These are phyloP conservation scores for Pseudogymnoascus destructans DNA, from an alignment of 2,329 filamentous ascomycete genomes.

Conservation along the genomic window DNA sequence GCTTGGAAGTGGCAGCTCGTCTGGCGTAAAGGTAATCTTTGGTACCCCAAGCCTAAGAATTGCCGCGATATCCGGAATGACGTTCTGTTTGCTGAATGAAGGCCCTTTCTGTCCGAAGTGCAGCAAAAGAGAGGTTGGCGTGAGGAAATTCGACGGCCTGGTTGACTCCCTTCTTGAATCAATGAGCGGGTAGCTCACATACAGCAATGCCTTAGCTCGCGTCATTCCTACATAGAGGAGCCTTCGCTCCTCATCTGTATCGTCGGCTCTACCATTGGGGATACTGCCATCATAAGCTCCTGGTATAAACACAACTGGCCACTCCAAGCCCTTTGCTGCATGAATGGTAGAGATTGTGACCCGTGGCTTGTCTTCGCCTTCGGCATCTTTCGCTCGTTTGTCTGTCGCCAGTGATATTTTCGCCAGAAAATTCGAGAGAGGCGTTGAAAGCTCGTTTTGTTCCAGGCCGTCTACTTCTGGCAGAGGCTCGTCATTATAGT, in stretches of 20 bases:
- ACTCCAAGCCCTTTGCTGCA: constrained; percentile 88
- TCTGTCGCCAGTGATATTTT: constrained; percentile 82
- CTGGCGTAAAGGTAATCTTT: constrained; percentile 32
- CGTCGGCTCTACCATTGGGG: constrained; percentile 68
- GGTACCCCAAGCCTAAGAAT: constrained; percentile 52
- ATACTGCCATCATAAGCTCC: constrained; percentile 83
- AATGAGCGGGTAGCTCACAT: constrained; percentile 66
- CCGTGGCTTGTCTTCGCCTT: constrained; percentile 42
- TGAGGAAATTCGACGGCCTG: constrained; percentile 60
- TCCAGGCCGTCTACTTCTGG: constrained; percentile 59
- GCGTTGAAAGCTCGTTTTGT: constrained; percentile 50
- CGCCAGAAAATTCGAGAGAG: constrained; percentile 68
- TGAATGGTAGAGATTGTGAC: constrained; percentile 95
- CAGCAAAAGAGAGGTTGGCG: constrained; percentile 36
- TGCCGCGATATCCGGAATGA: constrained; percentile 53
- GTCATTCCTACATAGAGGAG: constrained; percentile 96
- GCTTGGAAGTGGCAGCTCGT: constrained; percentile 32
- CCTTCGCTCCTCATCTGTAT: constrained; percentile 74
- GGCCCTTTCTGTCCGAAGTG: constrained; percentile 53
- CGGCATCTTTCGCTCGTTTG: constrained; percentile 49
- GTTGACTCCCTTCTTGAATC: constrained; percentile 50
- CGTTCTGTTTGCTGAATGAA: constrained; percentile 43
- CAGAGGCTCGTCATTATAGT: constrained; percentile 39
- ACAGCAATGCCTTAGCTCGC: constrained; percentile 71
- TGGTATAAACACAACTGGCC: constrained; percentile 90